A percentile compares a stretch with the other conserved stretches of the same genome.
Conservation (phyloP, 1,139 yeast genomes). For the Yamadazyma triangularis region DNA sequence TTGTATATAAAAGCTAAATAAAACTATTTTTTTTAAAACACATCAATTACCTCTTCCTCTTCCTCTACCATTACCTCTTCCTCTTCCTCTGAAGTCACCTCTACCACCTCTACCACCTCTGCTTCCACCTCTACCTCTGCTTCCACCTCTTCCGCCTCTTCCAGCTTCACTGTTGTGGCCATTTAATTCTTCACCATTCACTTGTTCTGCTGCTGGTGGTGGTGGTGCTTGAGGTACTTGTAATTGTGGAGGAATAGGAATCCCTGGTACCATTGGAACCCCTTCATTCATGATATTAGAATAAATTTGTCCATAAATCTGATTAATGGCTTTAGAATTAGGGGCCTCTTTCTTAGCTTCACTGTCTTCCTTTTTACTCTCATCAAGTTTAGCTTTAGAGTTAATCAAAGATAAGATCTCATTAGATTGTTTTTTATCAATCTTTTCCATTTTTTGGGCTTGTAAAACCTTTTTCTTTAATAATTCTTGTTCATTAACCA, state of each 20-base stretch:
- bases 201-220: no score
- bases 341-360: conserved; percentile 12
- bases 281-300: conserved; percentile 40
- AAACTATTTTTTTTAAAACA: no score
- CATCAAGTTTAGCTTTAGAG: conserved; percentile 7
- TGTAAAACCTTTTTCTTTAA: conserved; percentile 15
- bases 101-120: conserved; percentile 22
- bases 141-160: conserved; percentile 12
- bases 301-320: conserved; percentile 47
- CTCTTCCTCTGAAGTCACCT: conserved; percentile 16
- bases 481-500: conserved; percentile 21
- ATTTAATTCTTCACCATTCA: no score
- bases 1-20: no score
- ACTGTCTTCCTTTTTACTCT: no score
- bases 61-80: conserved; percentile 26
- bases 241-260: conserved; percentile 17
- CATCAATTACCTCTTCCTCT: no score
- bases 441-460: conserved; percentile 10
- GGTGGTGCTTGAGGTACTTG: no score
- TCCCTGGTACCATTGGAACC: conserved; percentile 15
- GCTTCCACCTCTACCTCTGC: conserved; percentile 22
- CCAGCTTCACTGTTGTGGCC: no score
- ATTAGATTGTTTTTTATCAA: conserved; percentile 14
- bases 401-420: conserved; percentile 28
- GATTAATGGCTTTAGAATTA: conserved; percentile 39